These are phyloP conservation scores for Adenanthera pavonina DNA, from an alignment of 306 rosid species.

Conservation along the genomic window DNA sequence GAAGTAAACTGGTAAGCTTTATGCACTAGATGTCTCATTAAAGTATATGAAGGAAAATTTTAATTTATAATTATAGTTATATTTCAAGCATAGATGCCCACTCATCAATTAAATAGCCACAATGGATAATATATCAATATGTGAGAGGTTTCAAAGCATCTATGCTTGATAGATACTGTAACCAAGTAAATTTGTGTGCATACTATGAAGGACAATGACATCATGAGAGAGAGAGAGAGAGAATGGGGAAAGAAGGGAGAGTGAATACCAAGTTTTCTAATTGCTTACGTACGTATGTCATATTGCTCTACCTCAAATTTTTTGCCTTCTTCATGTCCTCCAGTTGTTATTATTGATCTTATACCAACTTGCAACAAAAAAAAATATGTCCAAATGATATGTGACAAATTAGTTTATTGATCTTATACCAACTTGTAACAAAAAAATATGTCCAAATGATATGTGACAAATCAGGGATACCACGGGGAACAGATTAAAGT, in stretches of 20 bases:
- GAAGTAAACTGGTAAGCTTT: not conserved
- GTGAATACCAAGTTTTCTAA: conserved; percentile 78
- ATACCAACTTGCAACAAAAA: conserved; percentile 76
- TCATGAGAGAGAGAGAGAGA: conserved; percentile 1
- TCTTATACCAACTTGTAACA: conserved; percentile 85
- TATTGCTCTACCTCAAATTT: conserved; percentile 87
- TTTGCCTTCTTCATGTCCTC: conserved; percentile 92
- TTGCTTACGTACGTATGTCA: conserved; percentile 76
- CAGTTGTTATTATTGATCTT: conserved; percentile 78
- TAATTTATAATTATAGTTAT: not conserved
- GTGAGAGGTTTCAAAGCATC: not conserved
- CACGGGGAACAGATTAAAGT: not conserved
- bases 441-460: conserved; percentile 18
- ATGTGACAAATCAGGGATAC: not conserved
- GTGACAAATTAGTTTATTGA: conserved; percentile 51
- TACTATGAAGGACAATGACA: not conserved
- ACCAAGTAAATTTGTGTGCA: not conserved
- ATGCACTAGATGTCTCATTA: not conserved
- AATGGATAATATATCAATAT: conserved; percentile 14
- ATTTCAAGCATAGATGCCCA: not conserved
- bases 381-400: not conserved
- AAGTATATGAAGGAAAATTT: not conserved
- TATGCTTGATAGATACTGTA: not conserved
- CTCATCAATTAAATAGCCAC: not conserved
- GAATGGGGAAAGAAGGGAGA: not conserved